Conservation (phyloP, 768 basidiomycete species). For the Suillus occidentalis region DNA sequence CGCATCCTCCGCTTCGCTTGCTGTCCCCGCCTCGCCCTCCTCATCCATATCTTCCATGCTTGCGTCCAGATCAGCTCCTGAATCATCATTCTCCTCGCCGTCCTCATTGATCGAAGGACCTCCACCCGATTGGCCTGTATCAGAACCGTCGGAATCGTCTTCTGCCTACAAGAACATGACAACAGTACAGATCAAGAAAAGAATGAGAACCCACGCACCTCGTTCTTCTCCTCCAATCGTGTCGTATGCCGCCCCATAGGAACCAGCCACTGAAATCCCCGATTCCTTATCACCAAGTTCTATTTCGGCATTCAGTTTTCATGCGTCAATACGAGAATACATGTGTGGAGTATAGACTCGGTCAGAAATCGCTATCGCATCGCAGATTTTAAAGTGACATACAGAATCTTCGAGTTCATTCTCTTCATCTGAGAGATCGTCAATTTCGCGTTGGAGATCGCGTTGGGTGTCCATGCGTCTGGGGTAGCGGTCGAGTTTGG, state of each 20-base stretch:
- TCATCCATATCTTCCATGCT: slow-evolving; percentile 44
- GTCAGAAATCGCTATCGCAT: neutral
- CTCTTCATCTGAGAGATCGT: slow-evolving; percentile 84
- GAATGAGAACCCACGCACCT: slow-evolving; percentile 43
- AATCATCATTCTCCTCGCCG: slow-evolving; percentile 42
- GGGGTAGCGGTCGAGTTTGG: slow-evolving; percentile 47
- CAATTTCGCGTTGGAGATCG: slow-evolving; percentile 74
- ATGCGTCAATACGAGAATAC: neutral
- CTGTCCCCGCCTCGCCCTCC: slow-evolving; percentile 17
- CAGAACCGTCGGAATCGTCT: slow-evolving; percentile 35
- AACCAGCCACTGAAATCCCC: slow-evolving; percentile 66
- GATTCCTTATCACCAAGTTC: slow-evolving; percentile 60
- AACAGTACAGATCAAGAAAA: neutral
- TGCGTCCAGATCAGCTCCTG: slow-evolving; percentile 37
- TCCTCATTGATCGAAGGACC: slow-evolving; percentile 26
- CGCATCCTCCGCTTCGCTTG: neutral
- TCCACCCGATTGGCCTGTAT: slow-evolving; percentile 33
- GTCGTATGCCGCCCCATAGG: slow-evolving; percentile 76
- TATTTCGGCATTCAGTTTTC: slow-evolving; percentile 23
- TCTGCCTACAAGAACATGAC: slow-evolving; percentile 27
- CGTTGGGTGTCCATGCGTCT: slow-evolving; percentile 61
- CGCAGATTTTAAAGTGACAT: slow-evolving; percentile 20
- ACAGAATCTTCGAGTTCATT: slow-evolving; percentile 77
- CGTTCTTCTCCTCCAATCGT: slow-evolving; percentile 82
- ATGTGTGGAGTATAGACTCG: neutral